These are phyloP conservation scores for Tuber aestivum DNA, from an alignment of 495 filamentous ascomycete species.

Conservation along the genomic window DNA sequence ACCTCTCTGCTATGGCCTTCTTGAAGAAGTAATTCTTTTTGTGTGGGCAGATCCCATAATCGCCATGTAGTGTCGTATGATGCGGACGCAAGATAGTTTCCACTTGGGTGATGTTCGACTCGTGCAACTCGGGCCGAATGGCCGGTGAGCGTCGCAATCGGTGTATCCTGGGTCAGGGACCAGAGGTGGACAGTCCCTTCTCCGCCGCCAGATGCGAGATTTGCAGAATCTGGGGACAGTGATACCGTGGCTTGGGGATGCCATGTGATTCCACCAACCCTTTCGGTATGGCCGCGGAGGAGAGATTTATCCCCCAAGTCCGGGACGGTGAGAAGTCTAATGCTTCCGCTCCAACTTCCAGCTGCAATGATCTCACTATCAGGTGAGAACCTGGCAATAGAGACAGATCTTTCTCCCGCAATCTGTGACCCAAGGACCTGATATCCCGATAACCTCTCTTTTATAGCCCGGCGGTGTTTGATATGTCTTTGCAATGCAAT, in stretches of 20 bases:
- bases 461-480: conserved; percentile 80
- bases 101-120: conserved; percentile 91
- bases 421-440: conserved; percentile 90
- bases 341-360: conserved; percentile 83
- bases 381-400: conserved; percentile 84
- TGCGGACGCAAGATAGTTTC: conserved; percentile 82
- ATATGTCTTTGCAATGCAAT: conserved; percentile 84
- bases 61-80: conserved; percentile 97
- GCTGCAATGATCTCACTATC: conserved; percentile 76
- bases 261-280: conserved; percentile 88
- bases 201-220: conserved; percentile 83
- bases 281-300: conserved; percentile 74
- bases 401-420: conserved; percentile 80
- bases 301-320: conserved; percentile 68
- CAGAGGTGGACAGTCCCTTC: conserved; percentile 88
- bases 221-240: conserved; percentile 67
- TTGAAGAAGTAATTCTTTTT: conserved; percentile 76
- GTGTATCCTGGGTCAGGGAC: conserved; percentile 77
- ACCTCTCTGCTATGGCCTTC: conserved; percentile 93
- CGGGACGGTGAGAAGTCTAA: conserved; percentile 78
- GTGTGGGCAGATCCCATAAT: conserved; percentile 86
- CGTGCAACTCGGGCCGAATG: conserved; percentile 83
- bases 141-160: conserved; percentile 73
- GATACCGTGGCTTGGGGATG: conserved; percentile 74
- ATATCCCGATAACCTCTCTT: conserved; percentile 73